Evolutionary conservation across 1,139 yeast genomes (phyloP).

Genomic region (Taphrina deformans): DNA sequence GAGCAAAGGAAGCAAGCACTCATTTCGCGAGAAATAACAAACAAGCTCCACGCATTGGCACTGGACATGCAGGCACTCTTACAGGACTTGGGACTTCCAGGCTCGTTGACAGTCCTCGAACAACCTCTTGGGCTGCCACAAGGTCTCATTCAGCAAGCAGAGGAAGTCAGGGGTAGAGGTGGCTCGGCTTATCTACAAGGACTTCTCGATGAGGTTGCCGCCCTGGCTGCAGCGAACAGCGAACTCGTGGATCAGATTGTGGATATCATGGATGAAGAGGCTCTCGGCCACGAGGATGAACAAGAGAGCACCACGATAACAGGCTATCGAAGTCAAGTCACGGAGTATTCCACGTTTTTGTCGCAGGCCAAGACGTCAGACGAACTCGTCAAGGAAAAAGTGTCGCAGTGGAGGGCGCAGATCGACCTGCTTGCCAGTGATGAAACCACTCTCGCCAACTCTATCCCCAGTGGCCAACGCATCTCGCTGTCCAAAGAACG

Average conservation of each 20-base stretch:
- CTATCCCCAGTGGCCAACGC: constrained; percentile 54
- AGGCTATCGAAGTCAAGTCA: constrained; percentile 37
- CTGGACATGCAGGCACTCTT: constrained; percentile 46
- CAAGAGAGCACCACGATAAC: constrained; percentile 54
- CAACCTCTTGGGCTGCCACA: constrained; percentile 66
- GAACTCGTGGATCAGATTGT: constrained; percentile 52
- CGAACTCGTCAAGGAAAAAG: constrained; percentile 51
- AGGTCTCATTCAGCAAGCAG: constrained; percentile 56
- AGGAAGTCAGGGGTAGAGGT: constrained; percentile 57
- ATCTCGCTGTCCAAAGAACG: not conserved
- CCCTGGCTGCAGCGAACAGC: constrained; percentile 50
- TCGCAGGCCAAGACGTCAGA: constrained; percentile 67
- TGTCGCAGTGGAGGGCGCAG: constrained; percentile 50
- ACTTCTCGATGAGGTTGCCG: constrained; percentile 53
- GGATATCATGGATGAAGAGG: constrained; percentile 55
- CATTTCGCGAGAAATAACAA: constrained; percentile 53
- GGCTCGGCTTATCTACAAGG: constrained; percentile 53
- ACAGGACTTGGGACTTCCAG: constrained; percentile 52
- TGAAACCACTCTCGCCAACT: constrained; percentile 49
- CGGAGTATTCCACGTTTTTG: constrained; percentile 44
- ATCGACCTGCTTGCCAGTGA: constrained; percentile 53
- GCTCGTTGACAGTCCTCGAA: constrained; percentile 63
- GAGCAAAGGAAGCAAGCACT: constrained; percentile 64
- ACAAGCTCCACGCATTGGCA: constrained; percentile 57
- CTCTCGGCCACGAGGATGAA: constrained; percentile 55